These are phyloP conservation scores for Trypanosoma boissoni DNA, from an alignment of 208 protist species.

Conservation along the genomic window DNA sequence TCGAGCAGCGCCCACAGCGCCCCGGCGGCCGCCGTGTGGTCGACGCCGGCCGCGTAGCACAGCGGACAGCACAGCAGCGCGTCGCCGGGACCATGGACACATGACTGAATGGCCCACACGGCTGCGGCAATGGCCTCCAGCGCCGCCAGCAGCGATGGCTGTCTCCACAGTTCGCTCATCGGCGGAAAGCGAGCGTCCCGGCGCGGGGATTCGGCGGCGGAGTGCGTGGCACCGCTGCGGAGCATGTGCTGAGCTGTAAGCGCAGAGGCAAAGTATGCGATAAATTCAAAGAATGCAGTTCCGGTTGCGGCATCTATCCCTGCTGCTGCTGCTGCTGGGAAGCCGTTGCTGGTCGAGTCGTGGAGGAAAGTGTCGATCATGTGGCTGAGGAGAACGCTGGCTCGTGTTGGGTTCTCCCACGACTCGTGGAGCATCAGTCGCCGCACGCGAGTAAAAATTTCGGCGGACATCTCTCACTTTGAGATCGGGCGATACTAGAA, in stretches of 20 bases:
- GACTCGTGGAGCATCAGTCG: conserved; percentile 13
- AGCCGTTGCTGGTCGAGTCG: background rate
- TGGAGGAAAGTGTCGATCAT: conserved; percentile 10
- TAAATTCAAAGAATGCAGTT: conserved; percentile 15
- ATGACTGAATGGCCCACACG: conserved; percentile 25
- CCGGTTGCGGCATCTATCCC: background rate
- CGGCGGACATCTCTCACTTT: too few species aligned
- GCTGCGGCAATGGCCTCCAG: conserved; percentile 35
- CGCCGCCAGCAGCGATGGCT: conserved; percentile 50
- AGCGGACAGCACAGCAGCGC: conserved; percentile 38
- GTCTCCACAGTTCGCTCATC: conserved; percentile 40
- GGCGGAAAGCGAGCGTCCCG: conserved; percentile 21
- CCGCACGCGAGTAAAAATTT: conserved; percentile 1
- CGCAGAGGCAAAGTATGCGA: conserved; percentile 16
- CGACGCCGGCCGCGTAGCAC: conserved; percentile 53
- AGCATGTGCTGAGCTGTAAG: background rate
- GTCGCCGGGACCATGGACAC: conserved; percentile 16
- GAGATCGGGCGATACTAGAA: too few species aligned
- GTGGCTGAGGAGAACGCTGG: conserved; percentile 9
- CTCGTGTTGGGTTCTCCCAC: background rate
- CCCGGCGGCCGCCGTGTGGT: conserved; percentile 41
- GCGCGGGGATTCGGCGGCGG: too few species aligned
- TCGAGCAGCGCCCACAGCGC: conserved; percentile 30
- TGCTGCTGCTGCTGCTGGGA: background rate
- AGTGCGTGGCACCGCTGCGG: background rate